Evolutionary conservation across 306 rosid species (phyloP).

Genomic region (Corylus americana): DNA sequence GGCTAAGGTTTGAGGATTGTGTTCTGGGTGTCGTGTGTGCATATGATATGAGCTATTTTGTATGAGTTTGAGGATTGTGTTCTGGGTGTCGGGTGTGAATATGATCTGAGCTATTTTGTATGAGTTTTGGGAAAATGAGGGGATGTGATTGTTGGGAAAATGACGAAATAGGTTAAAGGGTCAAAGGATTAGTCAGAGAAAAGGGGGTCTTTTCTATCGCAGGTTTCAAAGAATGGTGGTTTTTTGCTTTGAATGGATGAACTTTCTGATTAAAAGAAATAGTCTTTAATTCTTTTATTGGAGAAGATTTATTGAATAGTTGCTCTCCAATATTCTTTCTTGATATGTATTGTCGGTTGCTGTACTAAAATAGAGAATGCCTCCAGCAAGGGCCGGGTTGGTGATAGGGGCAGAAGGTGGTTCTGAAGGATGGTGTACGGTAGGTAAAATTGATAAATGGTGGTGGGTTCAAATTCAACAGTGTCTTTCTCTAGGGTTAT

Average conservation of each 20-base stretch:
- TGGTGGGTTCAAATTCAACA: background rate
- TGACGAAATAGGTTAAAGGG: background rate
- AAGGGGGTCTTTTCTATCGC: background rate
- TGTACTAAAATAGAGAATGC: background rate
- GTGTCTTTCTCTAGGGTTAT: background rate
- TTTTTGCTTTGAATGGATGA: background rate
- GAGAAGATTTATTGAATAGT: background rate
- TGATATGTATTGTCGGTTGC: background rate
- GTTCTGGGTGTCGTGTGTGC: background rate
- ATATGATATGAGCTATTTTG: background rate
- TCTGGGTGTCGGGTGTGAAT: background rate
- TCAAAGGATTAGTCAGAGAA: background rate
- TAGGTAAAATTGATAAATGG: background rate
- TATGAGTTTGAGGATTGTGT: background rate
- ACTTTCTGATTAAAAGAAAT: background rate
- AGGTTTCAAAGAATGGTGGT: background rate
- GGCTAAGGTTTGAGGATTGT: background rate
- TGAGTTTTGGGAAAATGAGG: background rate
- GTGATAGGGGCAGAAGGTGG: background rate
- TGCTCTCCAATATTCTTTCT: no score
- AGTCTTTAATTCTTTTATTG: background rate
- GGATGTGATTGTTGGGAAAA: background rate
- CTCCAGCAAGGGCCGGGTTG: background rate
- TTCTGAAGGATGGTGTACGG: background rate
- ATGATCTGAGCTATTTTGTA: background rate